Evolutionary conservation across 352 stramenopile species (phyloP).

Genomic region (Blastocystis sp.): DNA sequence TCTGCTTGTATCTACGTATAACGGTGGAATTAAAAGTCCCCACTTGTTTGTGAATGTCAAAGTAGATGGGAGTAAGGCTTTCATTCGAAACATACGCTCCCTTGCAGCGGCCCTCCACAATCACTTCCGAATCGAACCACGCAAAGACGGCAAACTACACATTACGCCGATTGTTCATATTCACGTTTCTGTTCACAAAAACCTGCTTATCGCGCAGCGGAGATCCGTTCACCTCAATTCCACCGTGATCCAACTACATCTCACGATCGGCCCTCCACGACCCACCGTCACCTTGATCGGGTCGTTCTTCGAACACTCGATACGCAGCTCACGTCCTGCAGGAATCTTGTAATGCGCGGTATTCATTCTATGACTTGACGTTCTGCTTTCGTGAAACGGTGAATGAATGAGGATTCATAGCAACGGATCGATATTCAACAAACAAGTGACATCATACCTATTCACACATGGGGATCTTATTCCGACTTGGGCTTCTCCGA

Average conservation of each 20-base stretch:
- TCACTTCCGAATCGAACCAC: constrained; percentile 28
- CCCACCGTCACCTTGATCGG: not conserved
- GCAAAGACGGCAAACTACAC: constrained; percentile 43
- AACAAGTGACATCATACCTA: not conserved
- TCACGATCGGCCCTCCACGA: not conserved
- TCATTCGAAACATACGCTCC: not conserved
- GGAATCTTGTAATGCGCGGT: not conserved
- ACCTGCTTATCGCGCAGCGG: not conserved
- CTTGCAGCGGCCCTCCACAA: not conserved
- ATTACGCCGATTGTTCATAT: not conserved
- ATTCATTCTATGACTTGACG: not conserved
- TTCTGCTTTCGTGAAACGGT: not conserved
- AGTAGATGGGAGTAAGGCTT: constrained; percentile 6
- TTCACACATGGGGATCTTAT: not conserved
- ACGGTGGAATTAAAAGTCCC: not conserved
- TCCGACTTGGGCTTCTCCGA: not conserved
- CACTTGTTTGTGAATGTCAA: constrained; percentile 40
- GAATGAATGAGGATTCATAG: not conserved
- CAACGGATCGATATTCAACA: not conserved
- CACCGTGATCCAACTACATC: not conserved
- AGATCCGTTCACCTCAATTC: constrained; percentile 24
- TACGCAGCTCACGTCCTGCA: constrained; percentile 5
- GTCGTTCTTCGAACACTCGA: constrained; percentile 8
- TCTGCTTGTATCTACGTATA: constrained; percentile 12
- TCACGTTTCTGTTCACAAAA: not conserved